Base-by-base conservation (phyloP, 352 stramenopile genomes). In the Phytopythium chamaehyphon region DNA sequence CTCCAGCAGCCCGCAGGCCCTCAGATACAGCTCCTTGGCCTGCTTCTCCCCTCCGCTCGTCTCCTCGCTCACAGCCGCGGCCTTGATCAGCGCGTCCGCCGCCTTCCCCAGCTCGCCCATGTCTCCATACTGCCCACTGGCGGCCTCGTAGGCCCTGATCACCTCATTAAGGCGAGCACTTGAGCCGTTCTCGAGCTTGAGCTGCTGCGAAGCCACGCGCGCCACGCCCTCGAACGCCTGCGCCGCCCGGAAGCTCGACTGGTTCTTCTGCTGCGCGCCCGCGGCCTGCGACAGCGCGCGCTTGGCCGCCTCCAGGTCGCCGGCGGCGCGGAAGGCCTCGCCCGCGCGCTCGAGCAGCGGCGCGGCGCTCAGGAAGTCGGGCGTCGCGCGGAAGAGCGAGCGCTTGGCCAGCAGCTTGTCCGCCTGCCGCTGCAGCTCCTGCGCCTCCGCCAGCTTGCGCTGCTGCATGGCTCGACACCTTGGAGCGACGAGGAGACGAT, bases 91-190 rank as follows among this genome's bases (percentile, higher is more conserved):
- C 16, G 79, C 81, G 22, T 93, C 83, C 0, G 79, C 77, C n/a
- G 79, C 80, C 57, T 93, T 93, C 21, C 83, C 83, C 19, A 93
- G 60, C 62, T 93, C 83, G 28, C 82, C 79, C 80, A 90, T 93
- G 57, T 93, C 83, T 47, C 75, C 71, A 44, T 90, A 93, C 45
- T 80, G 69, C 28, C 59, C 55, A 63, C 76, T 84, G 21, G 77
- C 83, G 1, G 66, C 60, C 54, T 90, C 80, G 50, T 82, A 93
- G 6, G 69, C 70, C 37, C 78, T 62, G 26, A 69, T 75, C 6
- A 75, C 71, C 50, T 89, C 77, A 1, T 53, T 47, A 4, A 77
- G 64, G 14, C 72, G 68, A 40, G 75, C 64, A 33, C 61, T 43
- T 0, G 60, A 64, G 0, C 64, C 54, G 31, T 71, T 76, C 47